Base-by-base conservation (phyloP, 495 filamentous ascomycete species). In the Mytilinidion resinicola region DNA sequence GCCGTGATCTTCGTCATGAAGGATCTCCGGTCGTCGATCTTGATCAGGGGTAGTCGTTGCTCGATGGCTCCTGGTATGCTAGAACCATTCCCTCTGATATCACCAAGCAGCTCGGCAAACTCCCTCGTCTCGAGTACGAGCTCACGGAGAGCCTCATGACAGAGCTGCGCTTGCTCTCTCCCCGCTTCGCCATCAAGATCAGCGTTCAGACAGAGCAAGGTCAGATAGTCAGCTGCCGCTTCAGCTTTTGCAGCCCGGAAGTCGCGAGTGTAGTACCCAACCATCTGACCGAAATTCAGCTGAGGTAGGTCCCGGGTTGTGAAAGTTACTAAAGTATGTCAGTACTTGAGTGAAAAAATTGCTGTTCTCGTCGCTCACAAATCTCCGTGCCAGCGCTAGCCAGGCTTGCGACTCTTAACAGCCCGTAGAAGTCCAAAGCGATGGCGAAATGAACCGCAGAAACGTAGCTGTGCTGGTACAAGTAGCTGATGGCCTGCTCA, bases 391-490 rank as follows among this genome's bases (percentile, higher is more conserved):
- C 81, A 10, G 82, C 80, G 10, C 80, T 74, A 61, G 78, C 80
- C 56, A 85, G 84, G 69, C 91, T 86, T 9, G 89, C 83, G 9
- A 93, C 86, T 7, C 93, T 85, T 51, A 99, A 73, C 36, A 99
- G 81, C 14, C 93, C 93, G 68, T 99, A 99, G 70, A 87, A 97
- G 54, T 83, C 82, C 25, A 97, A 77, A 2, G 85, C 89, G 65
- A 97, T 89, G 37, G 90, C 90, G 69, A 97, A 96, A 74, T 99
- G 93, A 41, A 96, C 89, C 11, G 90, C 92, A 62, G 93, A 89
- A 48, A 95, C 85, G 57, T 93, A 93, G 9, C 88, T 85, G 74
- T 90, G 89, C 19, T 84, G 81, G 65, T 93, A 96, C 36, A 99
- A 80, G 72, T 92, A 96, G 15, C 86, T 81, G 54, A 97, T 81